A percentile compares a stretch with the other conserved stretches of the same genome.
phyloP scores from a whole-genome alignment of 441 rosid species.

The Erodium chrysanthum region DNA sequence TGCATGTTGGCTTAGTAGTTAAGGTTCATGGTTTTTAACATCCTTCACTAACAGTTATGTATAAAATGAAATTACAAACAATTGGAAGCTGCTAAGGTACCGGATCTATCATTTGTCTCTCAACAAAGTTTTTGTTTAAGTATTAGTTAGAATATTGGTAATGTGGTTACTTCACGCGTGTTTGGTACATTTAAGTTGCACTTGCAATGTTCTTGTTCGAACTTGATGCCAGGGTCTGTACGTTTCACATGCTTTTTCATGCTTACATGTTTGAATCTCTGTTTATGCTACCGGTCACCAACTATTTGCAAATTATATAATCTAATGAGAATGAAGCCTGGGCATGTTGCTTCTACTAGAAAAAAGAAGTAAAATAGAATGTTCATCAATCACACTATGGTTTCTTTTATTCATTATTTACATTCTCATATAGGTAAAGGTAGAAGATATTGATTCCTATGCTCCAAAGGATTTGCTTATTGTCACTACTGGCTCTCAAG shows the following conservation, averaged over 20 bases:
- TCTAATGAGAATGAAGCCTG: not conserved
- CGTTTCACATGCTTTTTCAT: too few relatives aligned
- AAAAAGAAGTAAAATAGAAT: not conserved
- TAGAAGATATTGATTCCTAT: constrained; percentile 83
- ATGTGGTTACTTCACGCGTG: not conserved
- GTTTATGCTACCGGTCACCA: not conserved
- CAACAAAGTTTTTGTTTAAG: not conserved
- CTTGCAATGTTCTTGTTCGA: not conserved
- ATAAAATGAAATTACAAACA: not conserved
- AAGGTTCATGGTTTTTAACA: too few relatives aligned
- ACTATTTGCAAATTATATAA: not conserved
- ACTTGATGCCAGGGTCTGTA: too few relatives aligned
- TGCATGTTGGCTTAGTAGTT: not conserved
- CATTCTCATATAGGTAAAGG: constrained; percentile 48
- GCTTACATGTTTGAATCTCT: not conserved
- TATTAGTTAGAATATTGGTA: not conserved
- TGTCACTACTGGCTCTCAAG: constrained; percentile 96
- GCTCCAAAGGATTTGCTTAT: constrained; percentile 90
- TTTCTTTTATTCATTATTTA: not conserved
- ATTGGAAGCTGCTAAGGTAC: not conserved
- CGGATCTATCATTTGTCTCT: not conserved
- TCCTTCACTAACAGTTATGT: not conserved
- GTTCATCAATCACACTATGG: not conserved
- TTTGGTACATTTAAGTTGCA: not conserved
- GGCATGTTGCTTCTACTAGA: not conserved